phyloP scores from a whole-genome alignment of 2,329 filamentous ascomycete genomes.

The Exophiala oligosperma region DNA sequence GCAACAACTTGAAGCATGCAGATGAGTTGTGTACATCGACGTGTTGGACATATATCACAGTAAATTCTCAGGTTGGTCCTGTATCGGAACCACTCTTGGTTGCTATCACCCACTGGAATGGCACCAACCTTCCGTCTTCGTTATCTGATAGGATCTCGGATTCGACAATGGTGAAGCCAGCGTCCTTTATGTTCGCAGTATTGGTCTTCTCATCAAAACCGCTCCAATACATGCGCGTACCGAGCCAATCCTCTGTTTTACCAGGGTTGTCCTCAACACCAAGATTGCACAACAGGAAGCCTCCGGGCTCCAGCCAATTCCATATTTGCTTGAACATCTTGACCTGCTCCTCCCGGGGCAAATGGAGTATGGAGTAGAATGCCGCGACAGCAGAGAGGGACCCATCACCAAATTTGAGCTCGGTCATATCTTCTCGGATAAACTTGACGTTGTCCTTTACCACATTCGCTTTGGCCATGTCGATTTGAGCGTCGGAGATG shows the following conservation, averaged over 20 bases:
- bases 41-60: background rate
- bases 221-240: constrained; percentile 24
- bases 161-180: constrained; percentile 32
- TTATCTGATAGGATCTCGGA: constrained; percentile 26
- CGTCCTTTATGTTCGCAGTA: constrained; percentile 27
- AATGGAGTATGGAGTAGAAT: constrained; percentile 58
- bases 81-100: constrained; percentile 4
- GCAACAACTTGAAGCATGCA: too few species aligned
- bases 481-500: constrained; percentile 42
- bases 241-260: constrained; percentile 11
- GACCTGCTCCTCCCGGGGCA: constrained; percentile 53
- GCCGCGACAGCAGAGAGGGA: constrained; percentile 52
- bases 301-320: constrained; percentile 54
- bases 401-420: constrained; percentile 34
- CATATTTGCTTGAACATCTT: constrained; percentile 46
- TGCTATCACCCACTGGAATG: constrained; percentile 23
- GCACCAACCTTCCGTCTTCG: constrained; percentile 25
- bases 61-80: background rate
- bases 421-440: constrained; percentile 45
- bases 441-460: constrained; percentile 30
- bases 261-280: constrained; percentile 27
- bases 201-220: constrained; percentile 18
- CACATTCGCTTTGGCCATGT: constrained; percentile 34
- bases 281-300: constrained; percentile 53
- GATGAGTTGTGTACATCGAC: too few species aligned